A percentile compares a stretch with the other conserved stretches of the same genome.
Evolutionary conservation across 148 eudicot species (phyloP).

Genomic region (Nepenthes mirabilis): DNA sequence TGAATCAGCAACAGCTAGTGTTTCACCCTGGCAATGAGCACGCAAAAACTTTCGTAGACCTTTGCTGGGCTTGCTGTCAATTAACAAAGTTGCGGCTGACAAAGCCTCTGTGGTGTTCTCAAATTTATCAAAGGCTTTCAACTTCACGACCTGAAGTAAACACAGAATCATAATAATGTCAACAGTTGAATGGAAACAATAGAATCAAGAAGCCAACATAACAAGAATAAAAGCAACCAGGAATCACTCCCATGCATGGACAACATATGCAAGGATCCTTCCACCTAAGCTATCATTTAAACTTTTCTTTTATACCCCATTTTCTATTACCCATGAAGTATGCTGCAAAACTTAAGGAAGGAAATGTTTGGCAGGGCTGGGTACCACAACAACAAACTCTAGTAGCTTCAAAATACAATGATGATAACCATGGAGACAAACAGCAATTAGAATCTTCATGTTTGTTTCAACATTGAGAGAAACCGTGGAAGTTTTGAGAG

Average conservation of each 20-base stretch:
- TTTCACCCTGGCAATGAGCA: conserved; percentile 76
- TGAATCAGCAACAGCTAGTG: conserved; percentile 82
- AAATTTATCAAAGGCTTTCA: conserved; percentile 89
- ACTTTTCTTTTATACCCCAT: too few relatives aligned
- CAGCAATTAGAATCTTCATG: too few relatives aligned
- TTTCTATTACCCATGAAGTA: too few relatives aligned
- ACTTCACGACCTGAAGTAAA: conserved; percentile 55
- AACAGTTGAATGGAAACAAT: not conserved
- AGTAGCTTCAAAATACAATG: too few relatives aligned
- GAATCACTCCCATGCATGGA: not conserved
- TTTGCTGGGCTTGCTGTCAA: conserved; percentile 87
- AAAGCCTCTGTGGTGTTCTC: conserved; percentile 89
- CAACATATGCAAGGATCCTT: not conserved
- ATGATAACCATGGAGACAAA: too few relatives aligned
- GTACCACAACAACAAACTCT: too few relatives aligned
- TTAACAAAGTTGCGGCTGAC: conserved; percentile 57
- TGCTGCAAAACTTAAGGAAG: too few relatives aligned
- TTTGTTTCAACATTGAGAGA: too few relatives aligned
- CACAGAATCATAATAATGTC: not conserved
- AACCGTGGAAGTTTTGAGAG: too few relatives aligned
- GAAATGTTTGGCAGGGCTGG: too few relatives aligned
- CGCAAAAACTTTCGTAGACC: conserved; percentile 77
- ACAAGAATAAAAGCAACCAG: not conserved
- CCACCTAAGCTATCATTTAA: not conserved
- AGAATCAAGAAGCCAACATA: not conserved